These are phyloP conservation scores for Aschersonia sp. DNA, from an alignment of 2,329 filamentous ascomycete genomes.

Conservation along the genomic window DNA sequence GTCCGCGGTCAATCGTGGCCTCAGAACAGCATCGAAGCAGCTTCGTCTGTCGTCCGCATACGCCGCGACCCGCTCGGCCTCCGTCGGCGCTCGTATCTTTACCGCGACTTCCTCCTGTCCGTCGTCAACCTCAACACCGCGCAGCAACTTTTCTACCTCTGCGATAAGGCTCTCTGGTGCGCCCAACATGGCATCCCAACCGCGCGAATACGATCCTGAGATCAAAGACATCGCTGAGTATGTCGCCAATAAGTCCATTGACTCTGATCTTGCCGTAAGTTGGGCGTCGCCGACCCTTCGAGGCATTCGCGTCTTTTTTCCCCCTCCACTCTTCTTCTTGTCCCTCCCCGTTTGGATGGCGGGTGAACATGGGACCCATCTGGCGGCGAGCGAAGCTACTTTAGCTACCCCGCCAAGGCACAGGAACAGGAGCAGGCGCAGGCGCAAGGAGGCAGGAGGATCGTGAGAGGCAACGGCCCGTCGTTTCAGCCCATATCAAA, in stretches of 20 bases:
- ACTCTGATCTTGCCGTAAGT: slow-evolving; percentile 85
- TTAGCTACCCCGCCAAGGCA: too few species aligned
- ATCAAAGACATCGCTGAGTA: slow-evolving; percentile 92
- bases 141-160: slow-evolving; percentile 34
- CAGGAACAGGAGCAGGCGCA: too few species aligned
- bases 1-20: slow-evolving; percentile 39
- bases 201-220: slow-evolving; percentile 69
- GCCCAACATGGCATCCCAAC: slow-evolving; percentile 33
- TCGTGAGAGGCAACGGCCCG: too few species aligned
- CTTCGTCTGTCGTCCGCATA: slow-evolving; percentile 21
- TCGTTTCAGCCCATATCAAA: too few species aligned
- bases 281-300: neutral
- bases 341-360: too few species aligned
- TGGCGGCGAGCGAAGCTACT: too few species aligned
- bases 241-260: slow-evolving; percentile 80
- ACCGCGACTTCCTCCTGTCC: slow-evolving; percentile 12
- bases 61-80: slow-evolving; percentile 9
- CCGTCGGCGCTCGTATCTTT: slow-evolving; percentile 14
- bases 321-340: too few species aligned
- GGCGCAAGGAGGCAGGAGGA: too few species aligned
- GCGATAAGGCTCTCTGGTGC: slow-evolving; percentile 30
- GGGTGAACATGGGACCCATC: too few species aligned
- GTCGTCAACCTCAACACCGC: slow-evolving; percentile 10
- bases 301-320: neutral
- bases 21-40: slow-evolving; percentile 39